Conservation (phyloP, 495 filamentous ascomycete species). For the Podospora pseudoanserina region DNA sequence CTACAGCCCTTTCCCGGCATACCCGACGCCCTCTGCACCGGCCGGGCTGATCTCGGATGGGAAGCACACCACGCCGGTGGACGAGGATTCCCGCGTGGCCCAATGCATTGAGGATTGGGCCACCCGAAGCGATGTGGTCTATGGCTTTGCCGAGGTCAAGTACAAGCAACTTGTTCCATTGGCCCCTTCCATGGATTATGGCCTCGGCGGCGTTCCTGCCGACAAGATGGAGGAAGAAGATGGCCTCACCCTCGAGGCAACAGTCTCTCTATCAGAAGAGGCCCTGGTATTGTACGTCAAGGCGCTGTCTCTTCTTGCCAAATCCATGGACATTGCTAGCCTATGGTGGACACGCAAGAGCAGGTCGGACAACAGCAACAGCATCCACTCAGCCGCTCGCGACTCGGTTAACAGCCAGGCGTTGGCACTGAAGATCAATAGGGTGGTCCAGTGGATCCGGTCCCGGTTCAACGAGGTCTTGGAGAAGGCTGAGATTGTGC, state of each 20-base stretch:
- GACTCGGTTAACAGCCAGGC: conserved; percentile 47
- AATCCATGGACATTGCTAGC: conserved; percentile 94
- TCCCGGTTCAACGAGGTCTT: conserved; percentile 92
- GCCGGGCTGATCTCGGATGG: conserved; percentile 62
- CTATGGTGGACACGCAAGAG: conserved; percentile 84
- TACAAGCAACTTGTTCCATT: conserved; percentile 92
- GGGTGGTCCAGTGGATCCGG: conserved; percentile 91
- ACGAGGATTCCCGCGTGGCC: conserved; percentile 77
- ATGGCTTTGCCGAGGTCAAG: conserved; percentile 95
- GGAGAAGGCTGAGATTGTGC: conserved; percentile 90
- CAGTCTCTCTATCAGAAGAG: conserved; percentile 86
- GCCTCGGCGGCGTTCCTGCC: conserved; percentile 54
- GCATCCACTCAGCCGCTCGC: conserved; percentile 40
- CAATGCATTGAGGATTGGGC: conserved; percentile 86
- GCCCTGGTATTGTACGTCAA: conserved; percentile 96
- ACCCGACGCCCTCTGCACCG: conserved; percentile 61
- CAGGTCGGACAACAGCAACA: conserved; percentile 57
- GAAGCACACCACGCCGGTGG: conserved; percentile 55
- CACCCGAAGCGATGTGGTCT: conserved; percentile 89
- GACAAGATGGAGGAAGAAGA: conserved; percentile 58
- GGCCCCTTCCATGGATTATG: conserved; percentile 70
- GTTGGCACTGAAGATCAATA: conserved; percentile 77
- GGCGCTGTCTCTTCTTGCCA: conserved; percentile 78
- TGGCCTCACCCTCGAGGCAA: conserved; percentile 76
- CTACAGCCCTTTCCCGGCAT: conserved; percentile 80